These are phyloP conservation scores for Geosmithia morbida DNA, from an alignment of 2,329 filamentous ascomycete species.

Conservation along the genomic window DNA sequence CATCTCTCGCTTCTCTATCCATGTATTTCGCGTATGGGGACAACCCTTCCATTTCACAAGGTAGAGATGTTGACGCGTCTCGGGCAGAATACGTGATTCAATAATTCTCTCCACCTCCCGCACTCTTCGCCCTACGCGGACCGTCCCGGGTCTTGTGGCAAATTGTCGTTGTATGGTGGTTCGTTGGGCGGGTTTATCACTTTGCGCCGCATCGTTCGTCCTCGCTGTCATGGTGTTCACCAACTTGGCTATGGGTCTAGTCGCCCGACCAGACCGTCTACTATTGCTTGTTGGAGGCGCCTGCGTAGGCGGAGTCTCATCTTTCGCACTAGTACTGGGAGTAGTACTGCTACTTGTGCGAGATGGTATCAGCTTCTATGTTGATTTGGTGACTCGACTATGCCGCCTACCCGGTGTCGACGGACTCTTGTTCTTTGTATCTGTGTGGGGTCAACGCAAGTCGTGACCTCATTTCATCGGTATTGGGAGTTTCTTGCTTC, in stretches of 20 bases:
- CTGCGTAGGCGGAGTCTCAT: no score
- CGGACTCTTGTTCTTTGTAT: neutral
- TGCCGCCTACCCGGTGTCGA: neutral
- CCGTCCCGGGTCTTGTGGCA: neutral
- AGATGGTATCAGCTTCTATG: neutral
- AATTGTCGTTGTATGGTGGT: no score
- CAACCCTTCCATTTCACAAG: constrained; percentile 40
- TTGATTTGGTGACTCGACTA: neutral
- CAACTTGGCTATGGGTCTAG: no score
- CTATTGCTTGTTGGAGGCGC: no score
- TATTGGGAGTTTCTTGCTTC: neutral
- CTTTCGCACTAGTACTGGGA: no score
- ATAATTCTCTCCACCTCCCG: constrained; percentile 31
- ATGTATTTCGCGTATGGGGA: constrained; percentile 27
- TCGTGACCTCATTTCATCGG: no score
- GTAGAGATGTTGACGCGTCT: constrained; percentile 25
- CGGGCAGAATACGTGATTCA: constrained; percentile 20
- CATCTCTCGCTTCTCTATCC: constrained; percentile 35
- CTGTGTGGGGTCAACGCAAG: neutral
- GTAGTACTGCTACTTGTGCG: no score
- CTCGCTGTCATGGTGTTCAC: no score
- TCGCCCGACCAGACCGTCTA: no score
- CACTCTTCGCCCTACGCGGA: neutral
- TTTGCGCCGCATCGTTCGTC: neutral
- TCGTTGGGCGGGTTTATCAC: neutral